Base-by-base conservation (phyloP, 176 grass and related monocot genomes). In the Ampelocalamus luodianensis region DNA sequence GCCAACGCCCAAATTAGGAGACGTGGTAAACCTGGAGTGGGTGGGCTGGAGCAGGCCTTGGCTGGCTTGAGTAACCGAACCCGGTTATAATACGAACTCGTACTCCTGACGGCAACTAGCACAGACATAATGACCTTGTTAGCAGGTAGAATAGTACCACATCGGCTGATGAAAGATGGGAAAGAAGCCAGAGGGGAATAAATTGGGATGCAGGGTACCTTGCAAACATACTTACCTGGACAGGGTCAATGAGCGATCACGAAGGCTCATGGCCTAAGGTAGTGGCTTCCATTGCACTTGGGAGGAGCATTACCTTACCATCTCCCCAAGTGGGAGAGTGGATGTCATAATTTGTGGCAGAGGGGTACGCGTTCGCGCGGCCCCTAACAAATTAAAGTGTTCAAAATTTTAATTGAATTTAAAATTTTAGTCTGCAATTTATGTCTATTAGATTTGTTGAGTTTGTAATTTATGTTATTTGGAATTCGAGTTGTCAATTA, bases 271-370 rank as follows among this genome's bases (percentile, higher is more conserved):
- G 53, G 65, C 65, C 53, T 85, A 71, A 10, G 27, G 8, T 38
- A 72, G 43, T 72, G 76, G 11, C 10, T 1, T 72, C 15, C 10
- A 86, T 53, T 72, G 85, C 56, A 86, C 56, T 32, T 32, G 0
- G 44, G 10, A 65, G 56, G n/a, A 80, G 84, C 43, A 80, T 0
- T 73, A 7, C 1, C 6, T 80, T 86, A 65, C 56, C 85, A 80
- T 64, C 56, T 86, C 15, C 66, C 0, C 0, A 5, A 72, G 22
- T 22, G 17, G 29, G 44, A 72, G 55, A 73, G 34, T 79, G 76
- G 76, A 32, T 4, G 9, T 79, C 4, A 20, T 80, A 87, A 92
- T 92, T 90, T 90, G n/a, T 90, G 79, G 0, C 4, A 71, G 69
- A 32, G 71, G 89, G 65, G 76, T 87, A 90, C 8, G 76, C 12